phyloP scores from a whole-genome alignment of 2,329 filamentous ascomycete genomes.

The Fusarium pseudograminearum region DNA sequence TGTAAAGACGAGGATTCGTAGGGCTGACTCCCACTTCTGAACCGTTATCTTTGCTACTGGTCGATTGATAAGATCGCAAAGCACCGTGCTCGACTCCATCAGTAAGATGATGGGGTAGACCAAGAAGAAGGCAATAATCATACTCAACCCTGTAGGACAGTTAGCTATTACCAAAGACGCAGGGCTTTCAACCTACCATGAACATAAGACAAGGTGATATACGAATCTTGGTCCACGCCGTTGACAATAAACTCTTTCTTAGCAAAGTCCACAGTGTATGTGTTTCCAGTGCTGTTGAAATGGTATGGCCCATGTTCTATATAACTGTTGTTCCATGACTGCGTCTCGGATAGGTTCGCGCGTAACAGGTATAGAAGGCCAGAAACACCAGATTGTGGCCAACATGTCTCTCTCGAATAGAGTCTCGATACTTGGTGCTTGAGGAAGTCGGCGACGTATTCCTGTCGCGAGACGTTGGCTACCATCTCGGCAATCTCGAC shows the following conservation, averaged over 20 bases:
- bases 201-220: slow-evolving; percentile 3
- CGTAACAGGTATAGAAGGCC: not conserved
- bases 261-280: not conserved
- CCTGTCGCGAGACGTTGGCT: not conserved
- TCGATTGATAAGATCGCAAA: slow-evolving; percentile 27
- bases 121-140: slow-evolving; percentile 15
- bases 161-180: fast-evolving
- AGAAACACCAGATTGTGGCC: slow-evolving; percentile 12
- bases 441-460: slow-evolving; percentile 13
- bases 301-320: not conserved
- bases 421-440: slow-evolving; percentile 8
- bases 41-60: slow-evolving; percentile 12
- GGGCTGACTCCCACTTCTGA: slow-evolving; percentile 17
- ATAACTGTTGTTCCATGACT: not conserved
- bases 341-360: slow-evolving; percentile 1
- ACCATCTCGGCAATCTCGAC: not conserved
- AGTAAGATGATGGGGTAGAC: slow-evolving; percentile 7
- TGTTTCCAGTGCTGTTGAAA: slow-evolving; percentile 3
- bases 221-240: slow-evolving; percentile 12
- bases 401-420: slow-evolving; percentile 8
- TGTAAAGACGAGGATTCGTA: not conserved
- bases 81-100: slow-evolving; percentile 8
- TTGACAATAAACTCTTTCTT: slow-evolving; percentile 7
- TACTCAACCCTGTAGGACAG: not conserved
- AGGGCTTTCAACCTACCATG: not conserved